phyloP scores from a whole-genome alignment of 2,329 filamentous ascomycete species.

The Aspergillus flavus region DNA sequence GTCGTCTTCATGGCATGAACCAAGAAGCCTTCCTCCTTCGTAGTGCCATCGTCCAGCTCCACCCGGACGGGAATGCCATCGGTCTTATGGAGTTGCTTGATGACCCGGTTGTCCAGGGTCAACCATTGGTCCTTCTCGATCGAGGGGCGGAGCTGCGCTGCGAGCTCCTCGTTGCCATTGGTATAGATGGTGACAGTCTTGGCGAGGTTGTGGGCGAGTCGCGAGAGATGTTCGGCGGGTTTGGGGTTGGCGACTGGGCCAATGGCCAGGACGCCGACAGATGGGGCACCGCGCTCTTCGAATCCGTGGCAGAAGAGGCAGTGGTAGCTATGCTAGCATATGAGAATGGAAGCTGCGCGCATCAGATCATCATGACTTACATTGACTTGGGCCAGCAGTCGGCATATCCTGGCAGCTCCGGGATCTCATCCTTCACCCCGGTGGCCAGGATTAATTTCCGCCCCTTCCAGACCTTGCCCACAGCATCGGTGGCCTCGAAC shows the following conservation, averaged over 20 bases:
- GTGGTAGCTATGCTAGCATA: constrained; percentile 4
- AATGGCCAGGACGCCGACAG: constrained; percentile 6
- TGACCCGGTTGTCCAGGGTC: neutral
- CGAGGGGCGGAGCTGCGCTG: constrained; percentile 5
- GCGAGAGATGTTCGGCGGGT: constrained; percentile 44
- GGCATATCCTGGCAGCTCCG: neutral
- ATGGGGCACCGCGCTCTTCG: constrained; percentile 14
- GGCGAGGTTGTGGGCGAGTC: constrained; percentile 50
- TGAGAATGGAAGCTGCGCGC: too few relatives aligned
- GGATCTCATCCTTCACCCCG: neutral
- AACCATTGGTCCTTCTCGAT: neutral
- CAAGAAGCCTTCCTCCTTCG: constrained; percentile 29
- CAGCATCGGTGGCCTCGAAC: neutral
- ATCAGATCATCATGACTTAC: neutral
- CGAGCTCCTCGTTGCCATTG: constrained; percentile 45
- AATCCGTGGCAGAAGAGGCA: constrained; percentile 19
- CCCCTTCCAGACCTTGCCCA: neutral
- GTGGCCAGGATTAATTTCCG: neutral
- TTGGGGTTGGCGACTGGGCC: constrained; percentile 43
- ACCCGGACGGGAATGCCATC: constrained; percentile 6
- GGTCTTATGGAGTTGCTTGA: neutral
- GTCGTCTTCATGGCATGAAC: constrained; percentile 2
- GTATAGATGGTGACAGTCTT: constrained; percentile 55
- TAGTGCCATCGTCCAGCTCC: constrained; percentile 4
- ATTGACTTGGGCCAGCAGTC: neutral